A percentile compares a stretch with the other conserved stretches of the same genome.
These are phyloP conservation scores for Solanum habrochaites DNA, from an alignment of 257 asterid genomes.

Conservation along the genomic window DNA sequence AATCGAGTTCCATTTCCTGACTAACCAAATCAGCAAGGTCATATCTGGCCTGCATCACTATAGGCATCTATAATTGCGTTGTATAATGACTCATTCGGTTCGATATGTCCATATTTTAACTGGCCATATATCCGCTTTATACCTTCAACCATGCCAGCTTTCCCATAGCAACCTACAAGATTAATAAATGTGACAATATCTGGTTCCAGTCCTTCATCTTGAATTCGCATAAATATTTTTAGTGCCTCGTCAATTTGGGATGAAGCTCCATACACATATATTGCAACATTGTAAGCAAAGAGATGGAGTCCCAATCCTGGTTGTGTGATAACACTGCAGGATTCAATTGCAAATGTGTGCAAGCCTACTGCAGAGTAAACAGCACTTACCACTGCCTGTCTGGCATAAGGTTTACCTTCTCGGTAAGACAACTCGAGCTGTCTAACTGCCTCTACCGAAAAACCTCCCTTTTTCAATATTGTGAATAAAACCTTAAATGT, in stretches of 20 bases:
- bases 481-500: slow-evolving; percentile 65
- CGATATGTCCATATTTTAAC: slow-evolving; percentile 48
- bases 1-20: slow-evolving; percentile 61
- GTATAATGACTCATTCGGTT: slow-evolving; percentile 45
- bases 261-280: slow-evolving; percentile 50
- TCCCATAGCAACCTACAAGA: slow-evolving; percentile 73
- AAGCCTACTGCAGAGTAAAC: slow-evolving; percentile 59
- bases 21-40: slow-evolving; percentile 68
- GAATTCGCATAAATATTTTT: slow-evolving; percentile 78
- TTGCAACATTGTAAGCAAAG: slow-evolving; percentile 69
- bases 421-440: slow-evolving; percentile 51
- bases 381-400: slow-evolving; percentile 63
- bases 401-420: slow-evolving; percentile 57
- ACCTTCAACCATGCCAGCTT: slow-evolving; percentile 87
- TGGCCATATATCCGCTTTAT: slow-evolving; percentile 63
- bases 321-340: slow-evolving; percentile 38
- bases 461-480: slow-evolving; percentile 61
- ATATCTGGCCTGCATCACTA: slow-evolving; percentile 38
- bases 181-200: slow-evolving; percentile 57
- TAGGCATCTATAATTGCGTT: slow-evolving; percentile 64
- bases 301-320: slow-evolving; percentile 31
- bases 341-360: slow-evolving; percentile 63
- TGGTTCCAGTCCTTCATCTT: slow-evolving; percentile 71
- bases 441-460: slow-evolving; percentile 45
- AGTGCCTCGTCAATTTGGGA: slow-evolving; percentile 64